These are phyloP conservation scores for Ceratocystis cacaofunesta DNA, from an alignment of 2,329 filamentous ascomycete genomes.

Conservation along the genomic window DNA sequence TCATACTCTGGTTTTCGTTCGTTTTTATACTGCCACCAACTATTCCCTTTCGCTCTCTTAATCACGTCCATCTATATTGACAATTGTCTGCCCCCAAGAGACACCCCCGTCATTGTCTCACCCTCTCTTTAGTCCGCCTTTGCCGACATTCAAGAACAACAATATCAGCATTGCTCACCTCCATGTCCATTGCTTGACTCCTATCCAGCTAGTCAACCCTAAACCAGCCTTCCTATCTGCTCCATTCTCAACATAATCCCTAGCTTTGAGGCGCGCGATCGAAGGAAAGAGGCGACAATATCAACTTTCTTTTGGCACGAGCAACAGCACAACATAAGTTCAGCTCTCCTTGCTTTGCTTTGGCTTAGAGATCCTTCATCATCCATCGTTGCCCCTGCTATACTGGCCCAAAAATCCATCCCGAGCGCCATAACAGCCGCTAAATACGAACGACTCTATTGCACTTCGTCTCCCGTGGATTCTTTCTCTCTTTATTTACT, in stretches of 20 bases:
- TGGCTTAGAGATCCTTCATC: neutral
- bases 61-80: neutral
- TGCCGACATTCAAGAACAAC: neutral
- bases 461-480: neutral
- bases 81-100: neutral
- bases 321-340: too few species aligned
- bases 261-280: neutral
- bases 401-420: neutral
- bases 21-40: neutral
- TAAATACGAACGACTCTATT: neutral
- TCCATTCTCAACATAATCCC: neutral
- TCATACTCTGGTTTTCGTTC: neutral
- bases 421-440: neutral
- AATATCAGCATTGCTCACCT: neutral
- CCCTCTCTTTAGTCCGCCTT: neutral
- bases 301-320: too few species aligned
- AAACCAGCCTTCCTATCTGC: neutral
- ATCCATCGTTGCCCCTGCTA: neutral
- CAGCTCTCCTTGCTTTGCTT: neutral
- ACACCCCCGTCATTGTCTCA: neutral
- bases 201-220: too few species aligned
- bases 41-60: neutral
- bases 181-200: too few species aligned
- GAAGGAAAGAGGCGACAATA: too few species aligned
- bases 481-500: neutral